These are phyloP conservation scores for Passalora sequoiae DNA, from an alignment of 2,329 filamentous ascomycete genomes.

Conservation along the genomic window DNA sequence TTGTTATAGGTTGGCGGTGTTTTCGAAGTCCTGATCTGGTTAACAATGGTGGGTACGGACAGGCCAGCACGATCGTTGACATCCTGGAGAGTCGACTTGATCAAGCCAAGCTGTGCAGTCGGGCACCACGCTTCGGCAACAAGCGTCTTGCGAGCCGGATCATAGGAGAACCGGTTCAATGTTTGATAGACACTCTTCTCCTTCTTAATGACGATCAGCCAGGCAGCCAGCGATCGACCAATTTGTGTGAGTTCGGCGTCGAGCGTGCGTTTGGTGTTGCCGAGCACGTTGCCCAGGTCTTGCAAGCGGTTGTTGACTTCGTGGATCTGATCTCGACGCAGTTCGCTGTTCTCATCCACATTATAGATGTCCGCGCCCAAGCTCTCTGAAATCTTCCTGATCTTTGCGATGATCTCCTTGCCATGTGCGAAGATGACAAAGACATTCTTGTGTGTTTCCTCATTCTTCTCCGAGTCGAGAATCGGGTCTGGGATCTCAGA, in stretches of 20 bases:
- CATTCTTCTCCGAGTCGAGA: constrained; percentile 86
- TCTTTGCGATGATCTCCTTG: constrained; percentile 97
- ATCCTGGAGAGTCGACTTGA: constrained; percentile 90
- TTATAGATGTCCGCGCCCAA: constrained; percentile 93
- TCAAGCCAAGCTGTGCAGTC: constrained; percentile 79
- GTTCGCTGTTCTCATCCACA: constrained; percentile 94
- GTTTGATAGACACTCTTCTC: constrained; percentile 97
- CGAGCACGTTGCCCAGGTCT: constrained; percentile 85
- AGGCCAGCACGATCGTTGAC: constrained; percentile 93
- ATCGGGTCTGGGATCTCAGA: constrained; percentile 94
- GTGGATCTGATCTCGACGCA: constrained; percentile 90
- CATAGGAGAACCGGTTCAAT: constrained; percentile 93
- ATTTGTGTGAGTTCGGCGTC: constrained; percentile 92
- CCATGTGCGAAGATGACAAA: constrained; percentile 99
- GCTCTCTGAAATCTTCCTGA: constrained; percentile 97
- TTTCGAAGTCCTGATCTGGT: constrained; percentile 94
- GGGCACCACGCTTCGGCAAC: constrained; percentile 98
- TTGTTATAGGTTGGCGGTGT: constrained; percentile 95
- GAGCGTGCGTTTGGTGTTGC: constrained; percentile 90
- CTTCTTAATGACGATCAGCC: constrained; percentile 97
- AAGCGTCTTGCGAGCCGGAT: constrained; percentile 87
- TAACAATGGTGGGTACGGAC: constrained; percentile 97
- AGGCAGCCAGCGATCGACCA: constrained; percentile 82
- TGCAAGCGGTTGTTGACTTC: constrained; percentile 92
- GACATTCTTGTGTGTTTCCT: constrained; percentile 91